Base-by-base conservation (phyloP, 139 green algal genomes). In the Trebouxia sp. region DNA sequence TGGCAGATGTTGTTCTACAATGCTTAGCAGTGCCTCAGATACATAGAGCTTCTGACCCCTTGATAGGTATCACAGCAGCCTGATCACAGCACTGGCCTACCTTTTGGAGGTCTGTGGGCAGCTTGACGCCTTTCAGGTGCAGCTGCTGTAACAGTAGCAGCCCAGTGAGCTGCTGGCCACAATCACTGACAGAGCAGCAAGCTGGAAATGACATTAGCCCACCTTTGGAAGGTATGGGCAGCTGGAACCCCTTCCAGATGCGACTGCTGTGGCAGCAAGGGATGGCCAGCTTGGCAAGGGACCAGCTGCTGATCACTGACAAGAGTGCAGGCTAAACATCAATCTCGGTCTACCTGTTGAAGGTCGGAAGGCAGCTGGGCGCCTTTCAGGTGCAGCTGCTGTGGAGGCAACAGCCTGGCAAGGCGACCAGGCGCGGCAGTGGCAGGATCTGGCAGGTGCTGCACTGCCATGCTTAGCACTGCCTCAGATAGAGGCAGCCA, bases 401-500 rank as follows among this genome's bases (percentile, higher is more conserved):
- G 83, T 65, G 70, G 39, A 32, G 66, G 80, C 77, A 95, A 83
- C 76, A 97, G 87, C 28, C 87, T 85, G 0, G 87, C 83, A 30
- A 90, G 53, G 62, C 93, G 86, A 38, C 82, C n/a, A 0, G 89
- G 90, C 6, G 92, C 92, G 5, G 92, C 90, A 50, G 37, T 6
- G 20, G 50, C 20, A 0, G 95, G 94, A 76, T 80, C 84, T 56
- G 97, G 97, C 80, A 99, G 84, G 50, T 90, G 89, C 37, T 91
- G 76, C 2, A 90, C 90, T 14, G 92, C 94, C 92, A 98, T 99
- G 14, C 81, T 85, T 42, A 99, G 88, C 26, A 98, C 90, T 5
- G 93, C 90, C 47, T 95, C 89, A 15, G 91, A 91, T 58, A 98
- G 86, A 0, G 94, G 94, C 76, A 98, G 88, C 96, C 96, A 99